Conservation (phyloP, 345 rosid genomes). For the Passiflora organensis region DNA sequence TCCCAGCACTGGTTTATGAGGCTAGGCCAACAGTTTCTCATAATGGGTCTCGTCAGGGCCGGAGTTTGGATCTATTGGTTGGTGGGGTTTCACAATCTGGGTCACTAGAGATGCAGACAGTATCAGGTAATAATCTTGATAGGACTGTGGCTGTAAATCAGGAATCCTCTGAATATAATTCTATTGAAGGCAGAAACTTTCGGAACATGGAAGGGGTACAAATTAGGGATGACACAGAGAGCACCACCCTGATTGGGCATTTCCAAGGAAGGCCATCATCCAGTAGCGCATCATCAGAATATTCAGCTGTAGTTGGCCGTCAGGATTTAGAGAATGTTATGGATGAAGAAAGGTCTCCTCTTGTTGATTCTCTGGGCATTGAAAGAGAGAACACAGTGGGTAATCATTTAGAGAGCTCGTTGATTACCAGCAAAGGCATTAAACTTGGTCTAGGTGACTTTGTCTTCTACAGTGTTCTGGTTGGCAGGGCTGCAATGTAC, state of each 20-base stretch:
- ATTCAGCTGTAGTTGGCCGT: conserved; percentile 38
- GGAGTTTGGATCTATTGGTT: conserved; percentile 56
- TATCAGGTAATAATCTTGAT: conserved; percentile 28
- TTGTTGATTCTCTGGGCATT: conserved; percentile 55
- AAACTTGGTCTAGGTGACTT: conserved; percentile 98
- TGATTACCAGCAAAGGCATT: conserved; percentile 43
- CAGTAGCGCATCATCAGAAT: conserved; percentile 44
- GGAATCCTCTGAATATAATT: conserved; percentile 25
- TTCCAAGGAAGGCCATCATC: conserved; percentile 37
- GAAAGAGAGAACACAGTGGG: conserved; percentile 30
- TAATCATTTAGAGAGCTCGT: conserved; percentile 25
- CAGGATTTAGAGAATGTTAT: conserved; percentile 34
- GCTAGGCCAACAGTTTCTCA: conserved; percentile 73
- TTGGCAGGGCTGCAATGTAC: conserved; percentile 99
- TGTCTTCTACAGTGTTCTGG: conserved; percentile 93
- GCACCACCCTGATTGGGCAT: conserved; percentile 43
- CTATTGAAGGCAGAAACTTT: conserved; percentile 20
- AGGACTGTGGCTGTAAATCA: conserved; percentile 26
- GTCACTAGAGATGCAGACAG: conserved; percentile 73
- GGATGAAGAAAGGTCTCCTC: conserved; percentile 81
- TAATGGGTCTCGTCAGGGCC: conserved; percentile 32
- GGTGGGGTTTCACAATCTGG: conserved; percentile 59
- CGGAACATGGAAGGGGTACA: conserved; percentile 31
- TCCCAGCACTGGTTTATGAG: conserved; percentile 92
- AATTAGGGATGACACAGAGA: conserved; percentile 41